A percentile compares a stretch with the other conserved stretches of the same genome.
Evolutionary conservation across 140 eudicot species (phyloP).

Genomic region (Anethum foeniculum): DNA sequence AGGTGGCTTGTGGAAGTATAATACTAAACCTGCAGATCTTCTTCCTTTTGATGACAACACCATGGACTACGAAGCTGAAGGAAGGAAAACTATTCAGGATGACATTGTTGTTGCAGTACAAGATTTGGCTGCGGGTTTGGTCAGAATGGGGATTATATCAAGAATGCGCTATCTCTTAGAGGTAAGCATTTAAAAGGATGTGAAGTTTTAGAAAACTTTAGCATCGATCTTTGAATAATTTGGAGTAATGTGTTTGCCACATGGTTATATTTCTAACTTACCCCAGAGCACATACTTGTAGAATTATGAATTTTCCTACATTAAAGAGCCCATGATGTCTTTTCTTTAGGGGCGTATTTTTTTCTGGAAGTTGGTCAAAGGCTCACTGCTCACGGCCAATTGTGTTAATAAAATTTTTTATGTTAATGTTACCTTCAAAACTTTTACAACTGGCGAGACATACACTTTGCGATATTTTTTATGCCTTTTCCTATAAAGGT

Average conservation of each 20-base stretch:
- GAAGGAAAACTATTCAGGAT: conserved; percentile 73
- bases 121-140: conserved; percentile 84
- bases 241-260: neutral
- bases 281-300: neutral
- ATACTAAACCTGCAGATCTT: conserved; percentile 69
- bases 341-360: neutral
- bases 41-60: conserved; percentile 39
- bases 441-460: neutral
- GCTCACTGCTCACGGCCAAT: neutral
- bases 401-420: neutral
- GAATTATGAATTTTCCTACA: neutral
- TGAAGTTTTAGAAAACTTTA: neutral
- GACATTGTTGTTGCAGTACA: conserved; percentile 86
- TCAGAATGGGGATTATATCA: conserved; percentile 85
- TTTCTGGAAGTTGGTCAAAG: neutral
- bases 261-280: neutral
- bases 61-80: conserved; percentile 39
- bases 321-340: neutral
- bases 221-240: neutral
- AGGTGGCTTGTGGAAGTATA: conserved; percentile 97
- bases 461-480: neutral
- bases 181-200: conserved; percentile 33
- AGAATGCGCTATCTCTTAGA: conserved; percentile 72
- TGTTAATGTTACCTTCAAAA: neutral
- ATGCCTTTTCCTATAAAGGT: neutral